Evolutionary conservation across 1,139 yeast species (phyloP), one percentile per base, ranked within the genome.

Genomic region (Pichia sp.): DNA sequence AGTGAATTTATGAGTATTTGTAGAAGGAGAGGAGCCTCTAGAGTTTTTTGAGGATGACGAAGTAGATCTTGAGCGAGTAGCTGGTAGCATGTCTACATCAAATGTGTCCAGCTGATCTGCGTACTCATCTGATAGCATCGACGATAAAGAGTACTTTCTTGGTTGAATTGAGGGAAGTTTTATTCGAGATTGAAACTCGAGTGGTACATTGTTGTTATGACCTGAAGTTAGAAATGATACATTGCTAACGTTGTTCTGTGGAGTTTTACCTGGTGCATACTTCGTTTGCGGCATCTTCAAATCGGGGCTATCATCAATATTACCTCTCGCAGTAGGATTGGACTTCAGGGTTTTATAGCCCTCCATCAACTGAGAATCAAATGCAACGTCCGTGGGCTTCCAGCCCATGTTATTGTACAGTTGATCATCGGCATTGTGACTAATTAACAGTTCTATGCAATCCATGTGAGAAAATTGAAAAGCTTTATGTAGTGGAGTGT

Each of bases 91-190:
- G 12, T 27, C 17, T 18, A 15, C n/a, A n/a, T 38, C 96, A 27
- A 30, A 35, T 39, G 32, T 49, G 26, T 29, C 41, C 17, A 25
- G 27, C 13, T 30, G 35, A 15, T 48, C 42, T 17, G 36, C 16
- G 21, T 40, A 47, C 12, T 42, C 49, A 29, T 83, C 91, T 32
- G 78, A 70, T 2, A 91, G 75, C 15, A 95, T 83, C 2, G 97
- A 87, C 5, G 96, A 87, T 46, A 88, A 83, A 16, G 98, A 91
- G 61, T 87, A 91, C 63, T 88, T 93, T 61, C 99, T 85, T 33
- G 97, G 94, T 57, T 82, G 93, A 29, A 52, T 51, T 9, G 52
- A 16, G 6, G 55, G 56, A 19, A 52, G 33, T 18, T 44, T 35
- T 8, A 51, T 27, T 32, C 46, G 48, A 22, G 29, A 25, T 32